Evolutionary conservation across 257 asterid species (phyloP).

Genomic region (Solanum bulbocastanum): DNA sequence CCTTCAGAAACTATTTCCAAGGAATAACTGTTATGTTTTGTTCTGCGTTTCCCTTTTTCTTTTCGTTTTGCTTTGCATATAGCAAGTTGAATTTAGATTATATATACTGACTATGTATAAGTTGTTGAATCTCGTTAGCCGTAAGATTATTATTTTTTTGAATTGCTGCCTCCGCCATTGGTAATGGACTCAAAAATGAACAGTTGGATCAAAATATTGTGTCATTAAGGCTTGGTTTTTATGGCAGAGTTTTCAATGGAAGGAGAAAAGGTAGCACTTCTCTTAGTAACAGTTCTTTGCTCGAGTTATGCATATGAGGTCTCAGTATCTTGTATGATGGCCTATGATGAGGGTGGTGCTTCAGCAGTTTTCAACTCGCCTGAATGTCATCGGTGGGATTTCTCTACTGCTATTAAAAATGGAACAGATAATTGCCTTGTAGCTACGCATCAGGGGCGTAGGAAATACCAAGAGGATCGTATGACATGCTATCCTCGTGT

Average conservation of each 20-base stretch:
- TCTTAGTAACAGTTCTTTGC: conserved; percentile 12
- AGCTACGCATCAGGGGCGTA: conserved; percentile 54
- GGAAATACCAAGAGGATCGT: conserved; percentile 79
- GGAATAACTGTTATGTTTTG: background rate
- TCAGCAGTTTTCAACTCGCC: conserved; percentile 37
- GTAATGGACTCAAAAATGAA: background rate
- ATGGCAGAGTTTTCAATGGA: conserved; percentile 6
- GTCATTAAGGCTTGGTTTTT: background rate
- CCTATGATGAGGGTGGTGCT: conserved; percentile 61
- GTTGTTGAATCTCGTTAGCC: background rate
- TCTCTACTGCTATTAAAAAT: conserved; percentile 17
- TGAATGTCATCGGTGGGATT: conserved; percentile 39
- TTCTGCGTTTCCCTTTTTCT: background rate
- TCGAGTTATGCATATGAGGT: conserved; percentile 22
- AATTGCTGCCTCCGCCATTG: background rate
- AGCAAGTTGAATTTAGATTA: background rate
- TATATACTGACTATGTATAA: background rate
- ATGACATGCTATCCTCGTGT: conserved; percentile 42
- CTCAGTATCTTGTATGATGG: conserved; percentile 53
- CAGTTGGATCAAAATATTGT: background rate
- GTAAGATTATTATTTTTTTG: background rate
- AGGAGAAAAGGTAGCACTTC: conserved; percentile 3
- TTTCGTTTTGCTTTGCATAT: background rate
- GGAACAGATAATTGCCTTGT: conserved; percentile 30
- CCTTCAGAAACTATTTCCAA: background rate